Base-by-base conservation (phyloP, 163 green algal species). In the Chlorella variabilis region DNA sequence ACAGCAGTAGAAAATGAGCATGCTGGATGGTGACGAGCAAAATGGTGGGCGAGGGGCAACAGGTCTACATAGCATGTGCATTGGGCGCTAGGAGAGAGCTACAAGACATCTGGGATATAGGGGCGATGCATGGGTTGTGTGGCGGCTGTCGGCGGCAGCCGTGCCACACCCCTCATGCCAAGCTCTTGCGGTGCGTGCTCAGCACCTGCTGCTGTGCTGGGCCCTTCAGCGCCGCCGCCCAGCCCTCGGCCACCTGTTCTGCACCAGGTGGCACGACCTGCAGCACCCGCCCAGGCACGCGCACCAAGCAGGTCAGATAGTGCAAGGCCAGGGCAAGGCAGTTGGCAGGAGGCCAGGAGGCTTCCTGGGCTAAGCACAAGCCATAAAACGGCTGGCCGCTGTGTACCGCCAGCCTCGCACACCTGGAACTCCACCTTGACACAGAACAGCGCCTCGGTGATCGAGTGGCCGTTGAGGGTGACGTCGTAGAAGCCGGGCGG, bases 401-500 rank as follows among this genome's bases (percentile, higher is more conserved):
- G n/a, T n/a, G n/a, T n/a, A n/a, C n/a, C n/a, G n/a, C n/a, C n/a
- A n/a, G n/a, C n/a, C n/a, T n/a, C n/a, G n/a, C n/a, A n/a, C 48
- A 62, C 75, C 59, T 73, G 58, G 75, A 81, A 81, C n/a, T 61
- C 41, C 2, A 81, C 29, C 1, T 33, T 36, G 5, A 81, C 75
- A 59, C 75, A 81, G 59, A 81, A 81, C 4, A 81, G 75, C 27
- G 27, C 20, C 29, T 62, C 58, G 0, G 36, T 45, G 7, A 58
- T 59, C 0, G 41, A 9, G 31, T 73, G 39, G 4, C 75, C 75
- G 20, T 61, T 36, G 15, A 81, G 75, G 41, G 75, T 81, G 20
- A 81, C 59, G 3, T 42, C 38, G 75, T 81, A 81, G 11, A 34
- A 62, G 39, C 75, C 75, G 5, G 75, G 75, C 18, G 75, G 75